These are phyloP conservation scores for Eleusine indica DNA, from an alignment of 176 grass and related monocot genomes.

Conservation along the genomic window DNA sequence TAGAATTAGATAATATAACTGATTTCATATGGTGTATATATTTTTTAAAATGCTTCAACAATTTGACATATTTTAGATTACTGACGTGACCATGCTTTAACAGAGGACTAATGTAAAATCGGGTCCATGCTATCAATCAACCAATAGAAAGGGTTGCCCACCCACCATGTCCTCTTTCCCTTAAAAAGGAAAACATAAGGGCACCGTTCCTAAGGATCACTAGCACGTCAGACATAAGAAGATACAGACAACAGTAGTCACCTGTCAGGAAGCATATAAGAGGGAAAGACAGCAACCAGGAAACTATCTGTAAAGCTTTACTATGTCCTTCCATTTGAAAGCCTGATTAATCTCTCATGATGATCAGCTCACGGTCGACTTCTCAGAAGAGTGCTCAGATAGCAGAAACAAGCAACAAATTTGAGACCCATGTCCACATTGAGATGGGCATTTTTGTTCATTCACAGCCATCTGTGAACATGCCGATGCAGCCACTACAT, in stretches of 20 bases:
- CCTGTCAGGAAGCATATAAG: background rate
- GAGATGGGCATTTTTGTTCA: background rate
- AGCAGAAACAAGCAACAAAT: background rate
- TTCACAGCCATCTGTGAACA: background rate
- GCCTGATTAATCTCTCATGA: background rate
- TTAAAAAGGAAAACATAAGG: constrained; percentile 1
- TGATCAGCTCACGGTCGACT: background rate
- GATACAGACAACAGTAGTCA: background rate
- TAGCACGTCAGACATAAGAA: background rate
- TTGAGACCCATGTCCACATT: background rate
- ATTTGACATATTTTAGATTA: background rate
- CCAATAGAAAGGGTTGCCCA: constrained; percentile 20
- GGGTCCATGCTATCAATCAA: constrained; percentile 2
- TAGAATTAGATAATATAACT: background rate
- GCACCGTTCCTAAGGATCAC: constrained; percentile 6
- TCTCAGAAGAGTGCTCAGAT: constrained; percentile 1
- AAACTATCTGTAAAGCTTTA: background rate
- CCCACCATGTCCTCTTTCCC: constrained; percentile 35
- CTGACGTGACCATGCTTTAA: background rate
- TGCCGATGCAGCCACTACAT: constrained; percentile 11
- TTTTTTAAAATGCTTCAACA: background rate
- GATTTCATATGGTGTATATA: background rate
- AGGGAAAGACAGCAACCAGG: background rate
- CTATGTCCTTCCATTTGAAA: background rate
- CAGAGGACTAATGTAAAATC: background rate